Base-by-base conservation (phyloP, 371 early-diverging fungal genomes). In the Saksenaea oblongispora region DNA sequence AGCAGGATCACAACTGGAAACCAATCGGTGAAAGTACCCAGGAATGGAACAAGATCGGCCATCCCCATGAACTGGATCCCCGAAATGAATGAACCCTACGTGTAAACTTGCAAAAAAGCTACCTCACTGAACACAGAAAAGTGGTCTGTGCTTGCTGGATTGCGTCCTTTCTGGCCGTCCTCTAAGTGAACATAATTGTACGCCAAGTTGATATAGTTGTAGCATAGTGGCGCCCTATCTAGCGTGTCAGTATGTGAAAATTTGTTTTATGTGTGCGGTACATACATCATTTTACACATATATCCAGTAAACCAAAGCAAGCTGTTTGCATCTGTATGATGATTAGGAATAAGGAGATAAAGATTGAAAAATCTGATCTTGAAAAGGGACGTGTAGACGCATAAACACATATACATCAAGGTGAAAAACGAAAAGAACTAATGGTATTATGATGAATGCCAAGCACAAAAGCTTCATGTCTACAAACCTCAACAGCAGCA, bases 261-360 rank as follows among this genome's bases (percentile, higher is more conserved):
- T 24, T 24, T 54, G 4, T 11, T 35, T 13, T 10, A 14, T 15
- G 35, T 10, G 34, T 11, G 15, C 18, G 10, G 18, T 35, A 70
- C 82, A 68, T 77, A 86, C 83, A 88, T 91, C 70, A 93, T 81
- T 31, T 93, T 86, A 76, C 95, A 95, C 59, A 97, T 85, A 63
- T 97, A 95, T 0, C 92, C 88, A 18, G 93, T 97, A 56, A 94
- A 88, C 75, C 94, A 95, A 37, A 97, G 80, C 53, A 97, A 71
- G 61, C 92, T 91, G 35, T 89, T 89, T 70, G 93, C 93, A 72
- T 93, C 94, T 8, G 95, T 94, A 67, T 95, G 91, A 65, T 96
- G 96, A 67, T 94, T 89, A 9, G 94, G 91, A 31, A 93, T 94
- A 34, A 97, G 84, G 17, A 88, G 76, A 69, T 94, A 95, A 28